A percentile compares a stretch with the other conserved stretches of the same genome.
Evolutionary conservation across 2,329 filamentous ascomycete species (phyloP).

Genomic region (Didymella lethalis): DNA sequence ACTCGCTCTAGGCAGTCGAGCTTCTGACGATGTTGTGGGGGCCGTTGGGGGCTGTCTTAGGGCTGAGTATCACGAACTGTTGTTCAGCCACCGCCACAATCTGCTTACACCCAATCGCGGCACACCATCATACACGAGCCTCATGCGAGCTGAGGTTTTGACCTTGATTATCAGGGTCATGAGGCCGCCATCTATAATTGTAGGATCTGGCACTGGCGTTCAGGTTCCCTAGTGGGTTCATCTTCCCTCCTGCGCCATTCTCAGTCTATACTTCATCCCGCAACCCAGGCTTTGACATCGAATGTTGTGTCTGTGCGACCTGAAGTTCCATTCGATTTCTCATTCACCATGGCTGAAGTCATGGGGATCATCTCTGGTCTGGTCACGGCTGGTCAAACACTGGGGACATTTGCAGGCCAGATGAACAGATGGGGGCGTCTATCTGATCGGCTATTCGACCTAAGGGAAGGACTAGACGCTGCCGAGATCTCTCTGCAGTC

Average conservation of each 20-base stretch:
- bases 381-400: conserved; percentile 25
- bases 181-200: conserved; percentile 18
- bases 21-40: conserved; percentile 25
- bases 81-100: conserved; percentile 21
- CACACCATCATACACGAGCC: conserved; percentile 20
- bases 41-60: conserved; percentile 23
- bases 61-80: conserved; percentile 26
- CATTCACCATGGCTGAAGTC: conserved; percentile 24
- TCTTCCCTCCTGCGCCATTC: not conserved
- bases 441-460: conserved; percentile 36
- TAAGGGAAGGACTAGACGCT: conserved; percentile 30
- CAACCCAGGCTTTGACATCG: not conserved
- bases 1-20: conserved; percentile 17
- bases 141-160: conserved; percentile 27
- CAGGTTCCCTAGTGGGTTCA: not conserved
- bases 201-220: not conserved
- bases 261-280: not conserved
- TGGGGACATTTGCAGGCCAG: conserved; percentile 32
- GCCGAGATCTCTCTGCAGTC: conserved; percentile 31
- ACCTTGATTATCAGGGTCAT: conserved; percentile 22
- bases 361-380: conserved; percentile 28
- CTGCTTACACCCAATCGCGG: conserved; percentile 24
- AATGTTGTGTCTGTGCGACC: not conserved
- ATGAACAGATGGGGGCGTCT: conserved; percentile 29
- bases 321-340: no score